phyloP scores from a whole-genome alignment of 805 yeast genomes.

The Candida mattraensis region DNA sequence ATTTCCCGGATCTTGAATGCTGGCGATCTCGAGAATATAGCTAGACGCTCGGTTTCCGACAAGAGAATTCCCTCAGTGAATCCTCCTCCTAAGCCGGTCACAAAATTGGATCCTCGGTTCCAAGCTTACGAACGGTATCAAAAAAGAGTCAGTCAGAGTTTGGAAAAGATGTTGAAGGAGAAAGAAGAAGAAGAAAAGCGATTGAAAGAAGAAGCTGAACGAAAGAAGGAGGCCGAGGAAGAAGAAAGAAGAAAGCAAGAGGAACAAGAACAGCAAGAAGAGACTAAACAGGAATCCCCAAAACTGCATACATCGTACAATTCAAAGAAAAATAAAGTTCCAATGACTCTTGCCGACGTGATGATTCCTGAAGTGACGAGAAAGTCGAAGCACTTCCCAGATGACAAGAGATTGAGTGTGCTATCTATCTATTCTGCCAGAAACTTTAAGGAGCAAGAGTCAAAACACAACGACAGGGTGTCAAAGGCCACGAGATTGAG shows the following conservation, averaged over 20 bases:
- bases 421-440: conserved; percentile 69
- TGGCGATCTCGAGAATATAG: conserved; percentile 44
- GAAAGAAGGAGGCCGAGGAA: conserved; percentile 39
- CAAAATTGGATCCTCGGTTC: conserved; percentile 58
- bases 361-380: conserved; percentile 71
- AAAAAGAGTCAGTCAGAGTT: conserved; percentile 43
- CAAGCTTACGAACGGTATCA: conserved; percentile 46
- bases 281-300: conserved; percentile 13
- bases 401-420: conserved; percentile 69
- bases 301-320: conserved; percentile 17
- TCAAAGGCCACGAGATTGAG: conserved; percentile 29
- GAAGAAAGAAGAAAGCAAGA: conserved; percentile 4
- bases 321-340: conserved; percentile 32
- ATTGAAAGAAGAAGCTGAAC: conserved; percentile 23
- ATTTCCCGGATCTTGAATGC: conserved; percentile 41
- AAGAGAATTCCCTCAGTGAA: conserved; percentile 21
- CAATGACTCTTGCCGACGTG: conserved; percentile 59
- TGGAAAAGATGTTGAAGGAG: conserved; percentile 34
- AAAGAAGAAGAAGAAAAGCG: conserved; percentile 30
- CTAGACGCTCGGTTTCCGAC: conserved; percentile 46
- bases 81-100: conserved; percentile 55
- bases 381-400: conserved; percentile 60
- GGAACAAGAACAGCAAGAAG: conserved; percentile 7
- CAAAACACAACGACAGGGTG: conserved; percentile 11
- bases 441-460: conserved; percentile 24